These are phyloP conservation scores for Fraxinus sp. DNA, from an alignment of 305 asterid genomes.

Conservation along the genomic window DNA sequence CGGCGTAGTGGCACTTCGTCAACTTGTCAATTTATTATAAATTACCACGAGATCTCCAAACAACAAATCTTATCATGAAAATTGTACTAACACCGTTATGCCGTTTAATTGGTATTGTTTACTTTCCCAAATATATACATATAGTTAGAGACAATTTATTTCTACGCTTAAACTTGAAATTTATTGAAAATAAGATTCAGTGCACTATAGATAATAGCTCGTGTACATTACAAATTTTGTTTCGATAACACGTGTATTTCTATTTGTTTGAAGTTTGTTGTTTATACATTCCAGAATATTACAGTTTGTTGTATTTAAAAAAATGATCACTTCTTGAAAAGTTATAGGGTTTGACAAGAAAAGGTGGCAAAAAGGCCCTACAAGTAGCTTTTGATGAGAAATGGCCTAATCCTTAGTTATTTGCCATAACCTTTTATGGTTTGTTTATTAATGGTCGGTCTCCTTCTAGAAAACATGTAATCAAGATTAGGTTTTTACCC, in stretches of 20 bases:
- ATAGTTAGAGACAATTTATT: no score
- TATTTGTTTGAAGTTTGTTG: not conserved
- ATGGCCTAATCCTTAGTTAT: conserved; percentile 18
- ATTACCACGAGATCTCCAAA: conserved; percentile 23
- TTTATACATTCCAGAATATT: not conserved
- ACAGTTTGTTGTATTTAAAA: not conserved
- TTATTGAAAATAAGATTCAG: not conserved
- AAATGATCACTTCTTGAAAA: not conserved
- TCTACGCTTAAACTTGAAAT: no score
- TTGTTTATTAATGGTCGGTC: conserved; percentile 57
- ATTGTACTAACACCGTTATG: not conserved
- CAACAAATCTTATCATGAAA: conserved; percentile 31
- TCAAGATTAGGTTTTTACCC: conserved; percentile 44
- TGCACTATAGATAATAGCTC: no score
- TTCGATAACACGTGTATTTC: not conserved
- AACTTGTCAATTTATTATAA: conserved; percentile 30
- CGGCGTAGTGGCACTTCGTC: conserved; percentile 31
- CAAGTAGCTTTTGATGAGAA: conserved; percentile 32
- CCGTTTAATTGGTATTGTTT: not conserved
- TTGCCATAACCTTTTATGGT: conserved; percentile 23
- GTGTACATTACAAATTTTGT: not conserved
- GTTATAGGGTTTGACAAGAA: conserved; percentile 12
- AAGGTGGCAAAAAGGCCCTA: conserved; percentile 15
- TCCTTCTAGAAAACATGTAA: conserved; percentile 50
- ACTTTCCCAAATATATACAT: not conserved